Evolutionary conservation across 208 protist species (phyloP), one percentile per base, ranked within the genome.

Genomic region (Wallacemonas sp.): DNA sequence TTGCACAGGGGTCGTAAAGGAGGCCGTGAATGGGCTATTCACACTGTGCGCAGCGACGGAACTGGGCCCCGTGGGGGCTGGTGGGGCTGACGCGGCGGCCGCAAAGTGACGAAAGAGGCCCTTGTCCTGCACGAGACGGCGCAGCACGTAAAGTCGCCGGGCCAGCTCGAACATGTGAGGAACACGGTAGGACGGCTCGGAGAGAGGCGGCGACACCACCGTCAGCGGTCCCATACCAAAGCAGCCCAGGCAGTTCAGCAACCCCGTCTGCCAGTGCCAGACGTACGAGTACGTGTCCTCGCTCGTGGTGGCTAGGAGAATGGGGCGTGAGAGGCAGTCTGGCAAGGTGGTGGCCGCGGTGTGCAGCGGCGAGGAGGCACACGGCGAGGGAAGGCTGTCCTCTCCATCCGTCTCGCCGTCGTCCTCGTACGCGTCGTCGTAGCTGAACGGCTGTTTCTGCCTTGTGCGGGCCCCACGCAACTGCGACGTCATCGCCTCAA

Each of bases 251-350:
- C 84, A 91, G 34, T 78, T 44, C 26, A 91, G 62, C 39, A 42
- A 14, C 11, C 59, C 68, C 21, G 27, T 17, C 28, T 83, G 65
- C 78, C 77, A 86, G 15, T 61, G 63, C 84, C 84, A 91, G 1
- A 78, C 68, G 36, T 82, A 80, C 36, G 82, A 70, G 54, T 80
- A 85, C 42, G 66, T 75, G 70, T 88, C 80, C 63, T 85, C 84
- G 41, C 84, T 47, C 42, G 67, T 63, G 21, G 76, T 80, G 41
- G 75, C 72, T 38, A 91, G 21, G 30, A 79, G 75, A 61, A 86
- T 39, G 1, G 66, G 38, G 0, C 21, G 19, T 11, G 56, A 42
- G 34, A 46, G 33, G 39, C 28, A 41, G 4, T 8, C 4, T 30
- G 47, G 62, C 21, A 54, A 17, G 21, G 46, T 8, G 6, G 46